Evolutionary conservation across 306 rosid species (phyloP).

Genomic region (Quercus gilva): DNA sequence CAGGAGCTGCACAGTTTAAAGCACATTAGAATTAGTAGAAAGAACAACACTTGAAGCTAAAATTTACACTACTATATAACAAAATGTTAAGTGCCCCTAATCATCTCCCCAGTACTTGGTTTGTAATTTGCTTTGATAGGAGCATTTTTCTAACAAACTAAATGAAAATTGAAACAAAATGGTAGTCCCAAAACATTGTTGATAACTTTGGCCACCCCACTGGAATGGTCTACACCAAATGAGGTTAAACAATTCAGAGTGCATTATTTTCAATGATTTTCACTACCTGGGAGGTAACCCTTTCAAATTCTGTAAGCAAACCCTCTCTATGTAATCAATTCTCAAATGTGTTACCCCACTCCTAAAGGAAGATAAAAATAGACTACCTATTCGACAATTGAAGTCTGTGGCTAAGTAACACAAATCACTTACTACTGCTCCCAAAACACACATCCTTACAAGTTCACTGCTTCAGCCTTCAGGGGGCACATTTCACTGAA

Average conservation of each 20-base stretch:
- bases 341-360: too few relatives aligned
- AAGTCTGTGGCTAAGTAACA: neutral
- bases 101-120: too few relatives aligned
- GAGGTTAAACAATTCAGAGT: neutral
- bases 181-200: neutral
- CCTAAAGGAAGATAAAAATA: too few relatives aligned
- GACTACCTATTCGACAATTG: neutral
- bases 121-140: too few relatives aligned
- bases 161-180: too few relatives aligned
- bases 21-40: constrained; percentile 12
- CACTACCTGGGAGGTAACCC: neutral
- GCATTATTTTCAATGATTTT: neutral
- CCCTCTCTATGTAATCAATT: too few relatives aligned
- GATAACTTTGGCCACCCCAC: neutral
- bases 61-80: neutral
- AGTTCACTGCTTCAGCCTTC: neutral
- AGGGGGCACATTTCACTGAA: too few relatives aligned
- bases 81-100: too few relatives aligned
- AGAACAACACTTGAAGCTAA: constrained; percentile 17
- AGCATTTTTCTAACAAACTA: too few relatives aligned
- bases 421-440: neutral
- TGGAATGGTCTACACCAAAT: neutral
- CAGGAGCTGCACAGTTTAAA: constrained; percentile 55
- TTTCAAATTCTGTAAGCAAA: neutral
- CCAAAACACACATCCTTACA: too few relatives aligned